phyloP scores from a whole-genome alignment of 345 rosid genomes.

The Noccaea caerulescens region DNA sequence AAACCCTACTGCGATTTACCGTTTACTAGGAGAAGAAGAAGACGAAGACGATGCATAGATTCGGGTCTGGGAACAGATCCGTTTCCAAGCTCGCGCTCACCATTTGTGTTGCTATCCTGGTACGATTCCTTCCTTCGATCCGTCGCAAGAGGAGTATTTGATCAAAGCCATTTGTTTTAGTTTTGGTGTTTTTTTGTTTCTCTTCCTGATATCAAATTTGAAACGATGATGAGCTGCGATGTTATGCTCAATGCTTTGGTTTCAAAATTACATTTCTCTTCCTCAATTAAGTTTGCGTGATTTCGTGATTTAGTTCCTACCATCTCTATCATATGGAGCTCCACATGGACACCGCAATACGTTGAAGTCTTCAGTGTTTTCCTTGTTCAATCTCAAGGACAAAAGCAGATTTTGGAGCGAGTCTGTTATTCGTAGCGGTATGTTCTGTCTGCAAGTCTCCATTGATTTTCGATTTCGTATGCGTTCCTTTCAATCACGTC shows the following conservation, averaged over 20 bases:
- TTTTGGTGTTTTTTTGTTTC: not conserved
- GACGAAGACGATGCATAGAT: conserved; percentile 37
- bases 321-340: conserved; percentile 48
- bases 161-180: conserved; percentile 17
- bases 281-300: conserved; percentile 29
- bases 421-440: conserved; percentile 73
- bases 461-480: conserved; percentile 7
- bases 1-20: conserved; percentile 41
- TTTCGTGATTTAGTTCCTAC: conserved; percentile 49
- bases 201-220: not conserved
- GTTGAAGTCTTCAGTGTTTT: conserved; percentile 69
- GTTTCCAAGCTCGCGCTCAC: conserved; percentile 41
- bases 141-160: not conserved
- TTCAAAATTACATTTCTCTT: not conserved
- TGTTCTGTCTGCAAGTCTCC: not conserved
- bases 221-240: conserved; percentile 26
- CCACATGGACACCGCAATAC: conserved; percentile 46
- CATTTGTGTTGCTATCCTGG: conserved; percentile 38
- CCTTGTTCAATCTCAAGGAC: conserved; percentile 86
- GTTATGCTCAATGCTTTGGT: not conserved
- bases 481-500: conserved; percentile 1
- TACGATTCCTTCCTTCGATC: conserved; percentile 34
- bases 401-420: conserved; percentile 96
- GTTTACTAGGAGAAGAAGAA: conserved; percentile 29
- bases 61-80: conserved; percentile 42